A percentile compares a stretch with the other conserved stretches of the same genome.
phyloP scores from a whole-genome alignment of 2,329 filamentous ascomycete genomes.

The Eurotiales sp. region DNA sequence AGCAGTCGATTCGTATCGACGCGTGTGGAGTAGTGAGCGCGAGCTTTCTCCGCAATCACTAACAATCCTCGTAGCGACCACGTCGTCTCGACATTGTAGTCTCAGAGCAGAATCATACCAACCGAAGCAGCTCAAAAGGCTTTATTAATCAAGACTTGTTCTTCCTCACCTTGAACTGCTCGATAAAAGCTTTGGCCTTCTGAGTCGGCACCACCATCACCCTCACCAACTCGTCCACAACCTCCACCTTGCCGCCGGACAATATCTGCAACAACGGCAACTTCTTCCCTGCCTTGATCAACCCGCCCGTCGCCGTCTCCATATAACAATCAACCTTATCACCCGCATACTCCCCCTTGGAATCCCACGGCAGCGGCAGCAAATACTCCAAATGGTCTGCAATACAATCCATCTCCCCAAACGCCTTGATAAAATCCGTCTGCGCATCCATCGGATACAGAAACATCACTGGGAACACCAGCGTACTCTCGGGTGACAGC shows the following conservation, averaged over 20 bases:
- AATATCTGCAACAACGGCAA: constrained; percentile 72
- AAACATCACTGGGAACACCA: constrained; percentile 75
- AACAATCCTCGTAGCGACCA: too few relatives aligned
- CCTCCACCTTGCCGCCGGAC: constrained; percentile 71
- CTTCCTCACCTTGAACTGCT: constrained; percentile 74
- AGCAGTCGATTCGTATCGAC: too few relatives aligned
- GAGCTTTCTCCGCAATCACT: too few relatives aligned
- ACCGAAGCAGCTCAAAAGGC: too few relatives aligned
- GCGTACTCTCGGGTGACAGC: constrained; percentile 65
- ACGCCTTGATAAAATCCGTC: constrained; percentile 86
- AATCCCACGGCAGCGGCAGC: constrained; percentile 85
- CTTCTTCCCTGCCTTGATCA: constrained; percentile 89
- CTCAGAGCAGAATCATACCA: too few relatives aligned
- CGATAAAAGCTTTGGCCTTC: constrained; percentile 69
- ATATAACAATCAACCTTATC: constrained; percentile 78
- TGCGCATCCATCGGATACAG: constrained; percentile 80
- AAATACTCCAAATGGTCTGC: constrained; percentile 79
- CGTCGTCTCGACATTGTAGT: too few relatives aligned
- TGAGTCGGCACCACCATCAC: constrained; percentile 76
- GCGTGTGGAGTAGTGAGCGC: too few relatives aligned
- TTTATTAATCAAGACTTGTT: constrained; percentile 11
- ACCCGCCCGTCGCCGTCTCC: constrained; percentile 72
- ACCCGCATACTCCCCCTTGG: constrained; percentile 60
- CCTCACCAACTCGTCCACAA: constrained; percentile 79
- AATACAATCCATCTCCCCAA: constrained; percentile 71